Evolutionary conservation across 1,284 basidiomycete species (phyloP).

Genomic region (Porogramme epimiltina): DNA sequence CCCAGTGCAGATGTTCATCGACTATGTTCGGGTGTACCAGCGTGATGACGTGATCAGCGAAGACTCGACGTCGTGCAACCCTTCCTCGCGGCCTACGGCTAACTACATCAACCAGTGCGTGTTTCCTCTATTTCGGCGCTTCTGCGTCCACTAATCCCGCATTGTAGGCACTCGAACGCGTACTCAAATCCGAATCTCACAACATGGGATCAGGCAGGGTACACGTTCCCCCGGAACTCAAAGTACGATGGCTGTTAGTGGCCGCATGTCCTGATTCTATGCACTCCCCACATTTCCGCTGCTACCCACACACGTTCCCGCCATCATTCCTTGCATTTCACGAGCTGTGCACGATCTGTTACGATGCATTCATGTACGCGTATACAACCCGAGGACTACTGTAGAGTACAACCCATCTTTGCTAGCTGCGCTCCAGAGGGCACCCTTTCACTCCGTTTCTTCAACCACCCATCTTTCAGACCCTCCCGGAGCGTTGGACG

Average conservation of each 20-base stretch:
- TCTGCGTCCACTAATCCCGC: no score
- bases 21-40: conserved; percentile 82
- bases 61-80: conserved; percentile 60
- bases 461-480: no score
- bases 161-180: conserved; percentile 59
- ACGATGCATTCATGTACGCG: conserved; percentile 20
- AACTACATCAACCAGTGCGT: conserved; percentile 44
- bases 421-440: conserved; percentile 7
- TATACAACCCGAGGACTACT: conserved; percentile 20
- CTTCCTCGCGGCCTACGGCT: conserved; percentile 57
- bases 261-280: not conserved
- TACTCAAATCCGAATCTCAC: conserved; percentile 76
- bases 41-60: conserved; percentile 52
- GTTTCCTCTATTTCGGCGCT: no score
- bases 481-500: no score
- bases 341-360: conserved; percentile 22
- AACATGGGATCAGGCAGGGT: conserved; percentile 70
- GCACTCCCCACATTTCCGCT: conserved; percentile 1
- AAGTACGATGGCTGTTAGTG: conserved; percentile 50
- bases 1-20: conserved; percentile 71
- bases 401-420: conserved; percentile 17
- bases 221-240: conserved; percentile 71
- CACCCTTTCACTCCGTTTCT: no score
- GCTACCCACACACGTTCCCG: not conserved
- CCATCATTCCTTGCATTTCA: conserved; percentile 11